Base-by-base conservation (phyloP, 2,329 filamentous ascomycete genomes). In the Metarhizium album region DNA sequence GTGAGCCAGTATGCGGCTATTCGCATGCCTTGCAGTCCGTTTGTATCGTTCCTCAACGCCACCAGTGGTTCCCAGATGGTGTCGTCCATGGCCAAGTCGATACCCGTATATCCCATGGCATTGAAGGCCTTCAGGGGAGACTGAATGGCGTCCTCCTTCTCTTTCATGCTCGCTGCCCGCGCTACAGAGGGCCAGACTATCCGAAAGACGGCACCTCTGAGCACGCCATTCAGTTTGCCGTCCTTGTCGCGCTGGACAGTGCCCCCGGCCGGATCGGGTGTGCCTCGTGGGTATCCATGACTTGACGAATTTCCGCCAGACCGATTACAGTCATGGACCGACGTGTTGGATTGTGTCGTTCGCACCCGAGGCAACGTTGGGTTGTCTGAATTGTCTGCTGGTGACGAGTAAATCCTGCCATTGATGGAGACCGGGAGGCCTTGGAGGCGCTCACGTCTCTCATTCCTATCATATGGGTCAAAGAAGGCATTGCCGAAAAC, bases 1-100 rank as follows among this genome's bases (percentile, higher is more conserved):
- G 81, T 75, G 52, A 79, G 70, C 78, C 78, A 81, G 59, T 81
- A 76, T 2, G 78, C 76, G 16, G 73, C 72, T 2, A 81, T 61
- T 3, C 74, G 67, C 57, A 80, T 69, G 11, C 62, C 56, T 0
- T 57, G 52, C 0, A 65, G 51, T 7, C 42, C 13, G 20, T 58
- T 57, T 3, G 67, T 63, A 16, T 68, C 63, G 13, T 63, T 58
- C 29, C 67, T 69, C 14, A 79, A 59, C n/a, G 69, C 69, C 0
- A 74, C 57, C 1, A 80, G 66, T 1, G 70, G 67, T 31, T 73
- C 72, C 77, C 78, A 81, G 0, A 72, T 71, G 23, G 70, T 72
- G 38, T 80, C 76, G 52, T 81, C 78, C 78, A 80, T 80, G 43
- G 78, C 78, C 78, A 81, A 80, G 48, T 81, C 78, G 7, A 79